Conservation (phyloP, 192 early-diverging fungal species). For the Coemansia asiatica region DNA sequence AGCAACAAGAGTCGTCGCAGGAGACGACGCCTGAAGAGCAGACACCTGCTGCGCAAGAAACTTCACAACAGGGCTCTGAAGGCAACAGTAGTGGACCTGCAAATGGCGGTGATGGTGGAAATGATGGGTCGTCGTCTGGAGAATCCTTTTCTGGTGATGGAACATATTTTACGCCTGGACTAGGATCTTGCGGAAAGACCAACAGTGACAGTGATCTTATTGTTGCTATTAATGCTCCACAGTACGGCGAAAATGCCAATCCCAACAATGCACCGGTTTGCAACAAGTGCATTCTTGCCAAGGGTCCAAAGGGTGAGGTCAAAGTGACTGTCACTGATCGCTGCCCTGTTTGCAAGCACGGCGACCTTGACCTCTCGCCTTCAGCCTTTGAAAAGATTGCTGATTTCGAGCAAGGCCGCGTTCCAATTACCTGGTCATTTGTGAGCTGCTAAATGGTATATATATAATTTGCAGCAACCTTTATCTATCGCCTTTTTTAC, state of each 20-base stretch:
- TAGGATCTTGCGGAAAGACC: slow-evolving; percentile 58
- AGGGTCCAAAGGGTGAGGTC: slow-evolving; percentile 49
- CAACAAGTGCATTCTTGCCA: slow-evolving; percentile 56
- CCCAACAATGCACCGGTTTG: slow-evolving; percentile 54
- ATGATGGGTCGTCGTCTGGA: slow-evolving; percentile 12
- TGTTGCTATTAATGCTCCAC: slow-evolving; percentile 60
- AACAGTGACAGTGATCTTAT: slow-evolving; percentile 55
- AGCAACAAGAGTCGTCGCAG: too few species aligned
- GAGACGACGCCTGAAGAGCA: too few species aligned
- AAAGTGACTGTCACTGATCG: slow-evolving; percentile 58
- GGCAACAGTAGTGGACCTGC: neutral
- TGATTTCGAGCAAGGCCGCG: slow-evolving; percentile 48
- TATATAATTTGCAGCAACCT: neutral
- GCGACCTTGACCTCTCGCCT: slow-evolving; percentile 59
- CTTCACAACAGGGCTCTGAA: neutral
- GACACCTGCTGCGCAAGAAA: slow-evolving; percentile 9
- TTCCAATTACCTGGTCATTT: slow-evolving; percentile 57
- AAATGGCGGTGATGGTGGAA: neutral
- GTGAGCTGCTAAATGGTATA: slow-evolving; percentile 27
- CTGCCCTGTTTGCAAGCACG: slow-evolving; percentile 55
- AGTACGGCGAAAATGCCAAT: slow-evolving; percentile 55
- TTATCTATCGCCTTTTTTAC: neutral
- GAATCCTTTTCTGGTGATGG: slow-evolving; percentile 57
- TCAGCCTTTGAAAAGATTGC: slow-evolving; percentile 59
- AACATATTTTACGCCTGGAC: slow-evolving; percentile 58